phyloP scores from a whole-genome alignment of 2,329 filamentous ascomycete genomes.

The Ceratocystiopsis sp. region DNA sequence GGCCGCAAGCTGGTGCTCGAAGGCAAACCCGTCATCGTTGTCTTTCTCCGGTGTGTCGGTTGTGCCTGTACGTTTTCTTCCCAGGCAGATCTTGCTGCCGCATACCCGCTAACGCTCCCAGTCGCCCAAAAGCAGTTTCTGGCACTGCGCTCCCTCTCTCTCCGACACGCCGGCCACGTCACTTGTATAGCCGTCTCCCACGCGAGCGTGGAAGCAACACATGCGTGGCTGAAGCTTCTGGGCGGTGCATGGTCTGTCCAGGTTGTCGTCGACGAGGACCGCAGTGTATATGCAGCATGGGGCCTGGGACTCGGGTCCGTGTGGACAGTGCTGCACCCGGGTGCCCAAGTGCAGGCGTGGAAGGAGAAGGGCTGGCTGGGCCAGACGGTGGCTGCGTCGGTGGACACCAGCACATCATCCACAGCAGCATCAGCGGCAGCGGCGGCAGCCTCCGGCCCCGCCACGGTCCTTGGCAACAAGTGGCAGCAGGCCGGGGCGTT shows the following conservation, averaged over 20 bases:
- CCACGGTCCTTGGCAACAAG: conserved; percentile 34
- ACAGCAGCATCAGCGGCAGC: conserved; percentile 1
- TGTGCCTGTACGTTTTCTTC: conserved; percentile 30
- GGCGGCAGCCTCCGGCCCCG: conserved; percentile 17
- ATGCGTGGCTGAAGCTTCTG: conserved; percentile 38
- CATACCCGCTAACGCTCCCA: conserved; percentile 9
- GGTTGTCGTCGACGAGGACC: conserved; percentile 37
- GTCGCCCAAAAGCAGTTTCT: conserved; percentile 42
- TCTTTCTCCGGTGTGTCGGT: conserved; percentile 37
- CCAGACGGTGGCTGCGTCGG: conserved; percentile 28
- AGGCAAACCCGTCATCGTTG: conserved; percentile 28
- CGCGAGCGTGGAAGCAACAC: conserved; percentile 36
- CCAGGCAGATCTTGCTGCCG: background rate
- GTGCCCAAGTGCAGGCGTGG: conserved; percentile 33
- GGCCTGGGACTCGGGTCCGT: conserved; percentile 33
- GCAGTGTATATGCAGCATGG: conserved; percentile 41
- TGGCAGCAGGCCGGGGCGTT: conserved; percentile 38
- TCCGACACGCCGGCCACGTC: conserved; percentile 29
- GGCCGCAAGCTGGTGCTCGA: conserved; percentile 25
- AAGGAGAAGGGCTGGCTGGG: conserved; percentile 38
- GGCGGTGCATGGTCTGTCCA: conserved; percentile 40
- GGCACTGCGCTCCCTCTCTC: conserved; percentile 34
- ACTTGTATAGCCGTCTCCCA: conserved; percentile 43
- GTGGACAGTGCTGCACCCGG: conserved; percentile 37
- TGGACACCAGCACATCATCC: conserved; percentile 14